Base-by-base conservation (phyloP, 2,329 filamentous ascomycete species). In the Gaeumannomyces sp. region DNA sequence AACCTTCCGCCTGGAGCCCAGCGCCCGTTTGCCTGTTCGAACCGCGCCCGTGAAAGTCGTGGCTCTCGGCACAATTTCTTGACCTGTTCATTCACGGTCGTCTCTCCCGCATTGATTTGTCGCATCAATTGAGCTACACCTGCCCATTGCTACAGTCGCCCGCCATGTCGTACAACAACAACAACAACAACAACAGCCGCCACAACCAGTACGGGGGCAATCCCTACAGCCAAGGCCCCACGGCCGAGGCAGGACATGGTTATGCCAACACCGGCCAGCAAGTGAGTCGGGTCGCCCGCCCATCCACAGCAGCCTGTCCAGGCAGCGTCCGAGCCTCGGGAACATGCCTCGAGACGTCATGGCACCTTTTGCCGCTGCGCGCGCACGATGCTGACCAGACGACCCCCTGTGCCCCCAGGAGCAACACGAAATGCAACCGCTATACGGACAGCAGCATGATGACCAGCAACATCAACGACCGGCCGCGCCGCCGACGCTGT, bases 201-300 rank as follows among this genome's bases (percentile, higher is more conserved):
- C 22, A 50, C 45, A 50, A 53, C 68, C 83, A 85, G 72, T 88
- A 89, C 74, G 80, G 83, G 69, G 82, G 84, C 68, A 89, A 90
- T 73, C 88, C 87, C 56, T 91, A 91, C 74, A 79, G 83, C 67
- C 80, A 83, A 72, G 81, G 76, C 61, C 78, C 82, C 4, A 71
- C 75, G 65, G 79, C 81, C 65, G 81, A 82, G 72, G 72, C 77
- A 66, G 80, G 78, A 65, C 78, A 83, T 66, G 76, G 75, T 66
- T 79, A 80, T 59, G 71, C 69, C 59, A 75, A 72, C 66, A 74
- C 75, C 76, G 53, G 38, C 29, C 57, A 60, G 22, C 59, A 77
- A 79, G 81, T 82, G 73, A 77, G 76, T 77, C 63, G 60, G 65
- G 60, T 63, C 56, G 56, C 29, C 31, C 64, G 45, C 19, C 33